Evolutionary conservation across 1,284 basidiomycete species (phyloP), one percentile per base, ranked within the genome.

Genomic region (Melampsora medusae): DNA sequence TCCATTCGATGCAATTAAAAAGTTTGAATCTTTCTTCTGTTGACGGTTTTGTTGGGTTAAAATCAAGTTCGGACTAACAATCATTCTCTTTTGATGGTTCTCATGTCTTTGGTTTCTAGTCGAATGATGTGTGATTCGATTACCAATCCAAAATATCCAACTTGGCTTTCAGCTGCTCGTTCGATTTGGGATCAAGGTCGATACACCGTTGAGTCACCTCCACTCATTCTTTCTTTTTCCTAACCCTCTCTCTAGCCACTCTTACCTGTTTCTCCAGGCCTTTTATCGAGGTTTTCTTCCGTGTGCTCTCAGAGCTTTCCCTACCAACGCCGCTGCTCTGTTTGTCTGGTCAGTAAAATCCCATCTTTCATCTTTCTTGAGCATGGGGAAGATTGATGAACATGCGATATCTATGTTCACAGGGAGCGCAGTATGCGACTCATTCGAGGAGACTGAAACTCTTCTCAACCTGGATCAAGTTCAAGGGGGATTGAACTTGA

Each of bases 1-100:
- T 66, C 90, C 90, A 0, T 87, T 89, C 35, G 91, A 92, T 82
- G 90, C 90, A 80, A 84, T 91, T 77, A 92, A 92, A 83, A 91
- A 90, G 90, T 90, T 80, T 79, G 84, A 81, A 66, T 31, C 68
- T 72, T 69, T 64, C 48, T n/a, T 35, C 71, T 77, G 22, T 75
- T 3, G 22, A 28, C 28, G 2, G 28, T 28, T 28, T 28, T 28
- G 28, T 28, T 28, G 28, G 28, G 28, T 2, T 28, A 28, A 28
- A 28, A 28, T 28, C 28, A 28, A 28, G 28, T 28, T 28, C 28
- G 2, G 28, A 31, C 33, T 28, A 12, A 38, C 10, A 12, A 38
- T 9, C 9, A 31, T 14, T 42, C 12, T 28, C 59, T n/a, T 61
- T 31, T 22, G 25, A 46, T 46, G 10, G 14, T 46, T 46, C 19